Evolutionary conservation across 2,329 filamentous ascomycete genomes (phyloP).

Genomic region (Didymosphaeria variabile): DNA sequence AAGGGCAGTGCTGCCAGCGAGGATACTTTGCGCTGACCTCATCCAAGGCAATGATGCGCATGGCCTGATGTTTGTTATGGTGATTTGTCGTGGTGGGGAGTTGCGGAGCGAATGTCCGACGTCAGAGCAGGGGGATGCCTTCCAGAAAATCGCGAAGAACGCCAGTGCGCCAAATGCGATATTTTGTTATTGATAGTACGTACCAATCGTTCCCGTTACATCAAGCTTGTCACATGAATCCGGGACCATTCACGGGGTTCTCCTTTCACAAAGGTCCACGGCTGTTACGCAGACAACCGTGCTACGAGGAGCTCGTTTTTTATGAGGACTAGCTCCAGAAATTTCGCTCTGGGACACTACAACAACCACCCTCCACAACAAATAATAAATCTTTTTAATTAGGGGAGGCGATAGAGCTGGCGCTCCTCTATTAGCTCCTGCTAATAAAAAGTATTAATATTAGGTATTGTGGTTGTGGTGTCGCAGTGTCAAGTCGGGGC

Average conservation of each 20-base stretch:
- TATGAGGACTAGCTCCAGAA: no score
- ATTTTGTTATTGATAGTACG: not conserved
- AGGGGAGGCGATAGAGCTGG: no score
- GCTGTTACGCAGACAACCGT: constrained; percentile 5
- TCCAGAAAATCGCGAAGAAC: not conserved
- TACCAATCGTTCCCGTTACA: not conserved
- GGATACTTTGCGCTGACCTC: constrained; percentile 13
- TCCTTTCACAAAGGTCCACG: not conserved
- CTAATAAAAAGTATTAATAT: no score
- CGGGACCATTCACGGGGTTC: not conserved
- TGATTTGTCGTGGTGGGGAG: constrained; percentile 5
- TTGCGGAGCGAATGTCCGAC: constrained; percentile 4
- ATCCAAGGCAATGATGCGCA: constrained; percentile 14
- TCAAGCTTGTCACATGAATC: not conserved
- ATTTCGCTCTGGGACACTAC: no score
- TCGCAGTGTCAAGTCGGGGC: no score
- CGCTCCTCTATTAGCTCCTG: no score
- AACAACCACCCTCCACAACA: no score
- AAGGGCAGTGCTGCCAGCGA: constrained; percentile 7
- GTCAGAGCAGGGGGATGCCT: constrained; percentile 11
- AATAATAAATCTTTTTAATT: no score
- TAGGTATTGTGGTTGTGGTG: no score
- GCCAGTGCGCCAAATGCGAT: not conserved
- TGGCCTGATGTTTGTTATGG: constrained; percentile 14
- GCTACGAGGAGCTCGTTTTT: no score